Evolutionary conservation across 345 rosid genomes (phyloP), one percentile per base, ranked within the genome.

Genomic region (Theobroma cacao): DNA sequence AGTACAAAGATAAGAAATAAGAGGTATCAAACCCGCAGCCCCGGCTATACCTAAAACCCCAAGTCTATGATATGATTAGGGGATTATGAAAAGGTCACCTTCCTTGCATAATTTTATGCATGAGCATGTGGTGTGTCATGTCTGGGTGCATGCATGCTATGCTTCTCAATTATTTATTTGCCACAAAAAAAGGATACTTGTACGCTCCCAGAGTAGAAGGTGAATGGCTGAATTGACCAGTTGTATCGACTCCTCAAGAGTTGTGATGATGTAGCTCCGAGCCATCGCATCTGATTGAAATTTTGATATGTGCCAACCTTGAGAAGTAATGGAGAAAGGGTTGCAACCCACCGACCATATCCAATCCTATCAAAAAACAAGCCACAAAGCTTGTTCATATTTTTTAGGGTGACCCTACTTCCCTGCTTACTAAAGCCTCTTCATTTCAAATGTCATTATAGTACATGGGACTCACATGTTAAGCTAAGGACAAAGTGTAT

Each of bases 301-400:
- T 66, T 85, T 90, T 53, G 99, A 94, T 69, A 94, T 61, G 43
- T 82, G 93, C 98, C 98, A 94, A 47, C 99, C 94, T 85, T 84
- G 94, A 77, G 99, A 92, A 78, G 95, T 91, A 61, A 87, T 72
- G 73, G 98, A 90, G 81, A 92, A 90, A 24, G 97, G 97, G 82
- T 89, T 94, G 87, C 95, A 91, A 63, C 99, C 99, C 64, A 94
- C 97, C 13, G 98, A 94, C 99, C 99, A 96, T 74, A 88, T 84
- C 99, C 99, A 96, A 64, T 91, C 97, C 99, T 96, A 87, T 62
- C 74, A 86, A 79, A 84, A 76, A 14, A 63, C 20, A 62, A 20
- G 59, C 13, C 31, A 47, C 18, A 31, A 61, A 43, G 43, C 48
- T 30, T 9, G 43, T 56, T 12, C 34, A 38, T 45, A 68, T 26